Percentiles rank a stretch among this genome's conserved stretches.
phyloP scores from a whole-genome alignment of 805 yeast genomes.

The Candida arabinofermentans region DNA sequence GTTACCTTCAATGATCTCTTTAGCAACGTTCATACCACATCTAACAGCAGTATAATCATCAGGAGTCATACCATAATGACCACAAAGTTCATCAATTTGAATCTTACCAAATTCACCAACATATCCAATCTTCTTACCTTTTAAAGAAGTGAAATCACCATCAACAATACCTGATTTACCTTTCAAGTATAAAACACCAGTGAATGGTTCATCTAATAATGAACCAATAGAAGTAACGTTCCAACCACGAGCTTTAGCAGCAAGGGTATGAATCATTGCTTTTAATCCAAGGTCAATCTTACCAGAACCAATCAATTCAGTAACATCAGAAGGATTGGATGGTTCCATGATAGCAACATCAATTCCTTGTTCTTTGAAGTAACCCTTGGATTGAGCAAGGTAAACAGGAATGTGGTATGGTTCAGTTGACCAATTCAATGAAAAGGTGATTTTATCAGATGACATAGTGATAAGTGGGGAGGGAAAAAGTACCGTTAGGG shows the following conservation, averaged over 20 bases:
- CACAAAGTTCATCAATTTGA: slow-evolving; percentile 52
- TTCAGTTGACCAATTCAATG: slow-evolving; percentile 51
- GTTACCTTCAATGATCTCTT: slow-evolving; percentile 49
- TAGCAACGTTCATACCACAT: slow-evolving; percentile 59
- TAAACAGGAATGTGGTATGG: slow-evolving; percentile 54
- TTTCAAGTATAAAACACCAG: slow-evolving; percentile 49
- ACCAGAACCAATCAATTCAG: slow-evolving; percentile 53
- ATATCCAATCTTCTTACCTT: slow-evolving; percentile 51
- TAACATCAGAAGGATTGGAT: slow-evolving; percentile 54
- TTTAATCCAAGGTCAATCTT: slow-evolving; percentile 56
- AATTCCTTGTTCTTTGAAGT: slow-evolving; percentile 45
- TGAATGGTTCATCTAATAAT: slow-evolving; percentile 53
- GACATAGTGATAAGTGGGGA: too few relatives aligned
- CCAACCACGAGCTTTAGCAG: slow-evolving; percentile 56
- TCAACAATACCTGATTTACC: slow-evolving; percentile 42
- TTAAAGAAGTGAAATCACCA: slow-evolving; percentile 45
- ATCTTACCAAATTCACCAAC: slow-evolving; percentile 60
- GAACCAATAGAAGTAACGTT: slow-evolving; percentile 56
- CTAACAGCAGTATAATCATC: slow-evolving; percentile 53
- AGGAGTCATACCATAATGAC: slow-evolving; percentile 53
- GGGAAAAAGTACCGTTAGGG: too few relatives aligned
- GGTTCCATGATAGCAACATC: slow-evolving; percentile 53
- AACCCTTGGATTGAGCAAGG: slow-evolving; percentile 47
- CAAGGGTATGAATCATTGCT: slow-evolving; percentile 58
- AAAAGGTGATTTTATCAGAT: slow-evolving; percentile 46